A percentile compares a stretch with the other conserved stretches of the same genome.
phyloP scores from a whole-genome alignment of 257 asterid genomes.

The Nicotiana otophora region DNA sequence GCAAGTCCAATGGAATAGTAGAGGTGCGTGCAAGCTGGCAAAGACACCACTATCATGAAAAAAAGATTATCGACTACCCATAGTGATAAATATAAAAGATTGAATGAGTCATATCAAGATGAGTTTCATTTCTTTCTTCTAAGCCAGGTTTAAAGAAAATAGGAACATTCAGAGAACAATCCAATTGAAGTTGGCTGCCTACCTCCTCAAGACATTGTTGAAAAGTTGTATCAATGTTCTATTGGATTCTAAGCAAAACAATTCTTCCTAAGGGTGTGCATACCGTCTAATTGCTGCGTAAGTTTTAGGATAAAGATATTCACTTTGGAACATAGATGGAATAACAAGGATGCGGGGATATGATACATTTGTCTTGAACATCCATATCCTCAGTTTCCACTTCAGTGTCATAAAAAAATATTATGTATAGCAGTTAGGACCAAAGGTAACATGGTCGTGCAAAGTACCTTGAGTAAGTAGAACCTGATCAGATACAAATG shows the following conservation, averaged over 20 bases:
- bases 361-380: background rate
- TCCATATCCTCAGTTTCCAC: background rate
- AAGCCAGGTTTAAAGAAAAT: background rate
- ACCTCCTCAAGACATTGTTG: background rate
- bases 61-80: background rate
- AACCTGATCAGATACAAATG: background rate
- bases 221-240: background rate
- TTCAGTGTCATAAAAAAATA: background rate
- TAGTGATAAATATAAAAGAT: background rate
- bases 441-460: background rate
- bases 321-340: background rate
- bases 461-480: background rate
- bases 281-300: background rate
- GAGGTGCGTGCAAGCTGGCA: too few species aligned
- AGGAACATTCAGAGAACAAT: background rate
- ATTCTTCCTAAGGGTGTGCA: background rate
- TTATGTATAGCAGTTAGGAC: background rate
- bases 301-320: background rate
- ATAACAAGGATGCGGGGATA: background rate
- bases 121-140: background rate
- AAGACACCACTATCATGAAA: too few species aligned
- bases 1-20: too few species aligned
- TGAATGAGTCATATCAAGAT: background rate
- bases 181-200: background rate
- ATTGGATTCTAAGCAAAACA: background rate